A percentile compares a stretch with the other conserved stretches of the same genome.
Conservation (phyloP, 352 stramenopile species). For the Globisporangium parvum region DNA sequence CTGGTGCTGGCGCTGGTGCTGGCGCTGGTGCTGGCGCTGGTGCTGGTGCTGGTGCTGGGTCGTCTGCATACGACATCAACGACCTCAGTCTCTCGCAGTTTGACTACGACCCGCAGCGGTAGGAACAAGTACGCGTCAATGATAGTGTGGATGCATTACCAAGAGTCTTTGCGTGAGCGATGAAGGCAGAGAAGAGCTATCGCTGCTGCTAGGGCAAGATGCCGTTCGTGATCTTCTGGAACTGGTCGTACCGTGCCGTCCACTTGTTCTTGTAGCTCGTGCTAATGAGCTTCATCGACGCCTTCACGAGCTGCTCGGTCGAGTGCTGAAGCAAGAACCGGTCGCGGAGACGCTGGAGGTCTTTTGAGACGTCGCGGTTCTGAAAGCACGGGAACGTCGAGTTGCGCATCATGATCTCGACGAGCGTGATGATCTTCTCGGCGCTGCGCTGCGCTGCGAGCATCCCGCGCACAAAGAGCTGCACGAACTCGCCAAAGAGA, state of each 20-base stretch:
- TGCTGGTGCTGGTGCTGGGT: too few species aligned
- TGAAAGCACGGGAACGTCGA: conserved; percentile 75
- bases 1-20: too few species aligned
- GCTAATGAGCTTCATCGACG: conserved; percentile 84
- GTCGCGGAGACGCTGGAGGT: conserved; percentile 62
- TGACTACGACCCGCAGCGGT: conserved; percentile 56
- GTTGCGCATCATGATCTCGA: conserved; percentile 84
- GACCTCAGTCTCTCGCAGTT: conserved; percentile 83
- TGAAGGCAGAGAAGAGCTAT: too few species aligned
- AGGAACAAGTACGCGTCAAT: neutral
- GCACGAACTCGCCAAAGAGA: conserved; percentile 65
- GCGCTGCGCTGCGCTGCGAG: conserved; percentile 47
- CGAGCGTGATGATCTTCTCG: conserved; percentile 58
- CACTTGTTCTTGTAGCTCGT: conserved; percentile 91
- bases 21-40: too few species aligned
- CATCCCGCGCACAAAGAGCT: conserved; percentile 52
- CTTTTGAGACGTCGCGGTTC: conserved; percentile 86
- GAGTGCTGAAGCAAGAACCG: conserved; percentile 53
- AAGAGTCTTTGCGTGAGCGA: neutral
- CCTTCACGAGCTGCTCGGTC: conserved; percentile 65
- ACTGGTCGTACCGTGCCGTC: conserved; percentile 92
- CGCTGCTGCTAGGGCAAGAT: conserved; percentile 56
- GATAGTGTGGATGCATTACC: neutral
- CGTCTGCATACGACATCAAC: conserved; percentile 60
- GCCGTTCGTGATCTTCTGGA: conserved; percentile 90